Evolutionary conservation across 1,284 basidiomycete genomes (phyloP).

Genomic region (Stereum hirsutum): DNA sequence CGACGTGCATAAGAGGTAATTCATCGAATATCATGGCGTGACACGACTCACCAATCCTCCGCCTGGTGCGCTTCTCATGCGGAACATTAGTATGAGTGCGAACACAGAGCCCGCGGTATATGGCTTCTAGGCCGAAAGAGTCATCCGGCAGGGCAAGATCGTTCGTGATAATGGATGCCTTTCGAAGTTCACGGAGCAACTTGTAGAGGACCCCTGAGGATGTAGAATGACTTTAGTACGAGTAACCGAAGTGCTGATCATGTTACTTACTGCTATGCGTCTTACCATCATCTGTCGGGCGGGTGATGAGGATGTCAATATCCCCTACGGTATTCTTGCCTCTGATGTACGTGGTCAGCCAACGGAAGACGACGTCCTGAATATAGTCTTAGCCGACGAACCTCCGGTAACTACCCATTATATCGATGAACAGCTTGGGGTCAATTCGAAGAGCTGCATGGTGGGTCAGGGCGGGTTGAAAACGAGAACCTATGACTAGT

Average conservation of each 20-base stretch:
- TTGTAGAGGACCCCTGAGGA: conserved; percentile 42
- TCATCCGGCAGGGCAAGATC: conserved; percentile 69
- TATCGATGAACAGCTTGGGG: conserved; percentile 62
- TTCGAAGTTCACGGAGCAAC: conserved; percentile 51
- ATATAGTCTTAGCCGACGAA: conserved; percentile 14
- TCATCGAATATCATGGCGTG: too few species aligned
- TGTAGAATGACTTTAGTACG: conserved; percentile 3
- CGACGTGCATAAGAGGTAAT: too few species aligned
- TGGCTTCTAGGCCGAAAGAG: conserved; percentile 56
- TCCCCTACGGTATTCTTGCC: conserved; percentile 78
- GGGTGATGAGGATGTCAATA: conserved; percentile 83
- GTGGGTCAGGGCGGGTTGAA: too few species aligned
- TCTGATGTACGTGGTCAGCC: conserved; percentile 23
- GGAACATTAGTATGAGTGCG: conserved; percentile 2
- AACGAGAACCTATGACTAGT: neutral
- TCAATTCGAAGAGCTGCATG: conserved; percentile 65
- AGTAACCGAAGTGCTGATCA: too few species aligned
- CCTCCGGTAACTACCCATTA: conserved; percentile 90
- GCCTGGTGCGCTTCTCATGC: conserved; percentile 25
- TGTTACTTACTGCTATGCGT: conserved; percentile 52
- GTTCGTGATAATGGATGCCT: conserved; percentile 59
- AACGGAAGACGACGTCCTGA: conserved; percentile 3
- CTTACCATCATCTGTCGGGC: conserved; percentile 59
- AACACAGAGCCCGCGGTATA: conserved; percentile 75
- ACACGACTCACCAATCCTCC: conserved; percentile 73